Conservation (phyloP, 257 asterid genomes). For the Lithospermum erythrorhizon region DNA sequence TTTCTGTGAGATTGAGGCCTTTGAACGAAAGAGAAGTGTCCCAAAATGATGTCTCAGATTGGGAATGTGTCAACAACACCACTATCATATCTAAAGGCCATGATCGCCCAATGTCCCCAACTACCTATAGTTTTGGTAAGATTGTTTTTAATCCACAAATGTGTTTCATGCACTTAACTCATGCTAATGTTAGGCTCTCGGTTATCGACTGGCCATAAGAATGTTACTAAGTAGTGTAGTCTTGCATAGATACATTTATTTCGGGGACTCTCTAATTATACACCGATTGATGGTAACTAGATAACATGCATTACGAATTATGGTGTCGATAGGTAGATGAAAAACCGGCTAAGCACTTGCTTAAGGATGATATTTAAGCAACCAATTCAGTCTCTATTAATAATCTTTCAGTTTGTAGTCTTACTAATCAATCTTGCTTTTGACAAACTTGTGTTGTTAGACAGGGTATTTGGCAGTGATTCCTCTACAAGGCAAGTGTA, state of each 20-base stretch:
- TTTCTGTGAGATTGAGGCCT: constrained; percentile 80
- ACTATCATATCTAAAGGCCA: constrained; percentile 61
- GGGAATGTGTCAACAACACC: constrained; percentile 83
- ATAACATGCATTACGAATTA: no score
- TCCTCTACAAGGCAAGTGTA: constrained; percentile 13
- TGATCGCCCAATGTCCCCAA: constrained; percentile 50
- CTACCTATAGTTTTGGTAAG: constrained; percentile 69
- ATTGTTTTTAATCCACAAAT: no score
- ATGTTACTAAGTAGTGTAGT: not conserved
- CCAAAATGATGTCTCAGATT: constrained; percentile 43
- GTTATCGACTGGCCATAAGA: not conserved
- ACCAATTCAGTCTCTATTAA: no score
- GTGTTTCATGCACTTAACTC: not conserved
- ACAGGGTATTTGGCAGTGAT: constrained; percentile 10
- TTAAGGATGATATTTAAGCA: no score
- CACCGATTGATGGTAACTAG: no score
- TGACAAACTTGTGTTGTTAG: constrained; percentile 1
- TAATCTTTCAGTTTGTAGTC: not conserved
- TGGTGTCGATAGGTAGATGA: no score
- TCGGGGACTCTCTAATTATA: no score
- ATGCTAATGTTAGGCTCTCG: not conserved
- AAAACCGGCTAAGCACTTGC: no score
- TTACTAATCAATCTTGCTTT: not conserved
- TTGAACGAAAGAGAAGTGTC: constrained; percentile 51
- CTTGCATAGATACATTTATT: no score